These are phyloP conservation scores for Teratosphaeria pseudoeucalypti DNA, from an alignment of 2,329 filamentous ascomycete species.

Conservation along the genomic window DNA sequence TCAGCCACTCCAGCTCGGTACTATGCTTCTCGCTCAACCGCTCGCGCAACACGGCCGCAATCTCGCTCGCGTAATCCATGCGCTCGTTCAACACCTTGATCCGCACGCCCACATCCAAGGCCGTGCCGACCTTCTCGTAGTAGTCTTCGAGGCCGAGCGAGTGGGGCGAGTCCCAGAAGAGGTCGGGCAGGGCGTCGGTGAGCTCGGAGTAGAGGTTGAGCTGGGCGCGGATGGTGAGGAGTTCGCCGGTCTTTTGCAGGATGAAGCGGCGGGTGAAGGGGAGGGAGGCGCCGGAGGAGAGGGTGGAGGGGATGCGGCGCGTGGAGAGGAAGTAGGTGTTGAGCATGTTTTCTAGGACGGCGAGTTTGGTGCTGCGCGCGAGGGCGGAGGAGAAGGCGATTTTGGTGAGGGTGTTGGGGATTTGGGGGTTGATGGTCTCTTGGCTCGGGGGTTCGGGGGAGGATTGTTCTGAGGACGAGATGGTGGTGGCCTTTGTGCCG, in stretches of 20 bases:
- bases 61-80: constrained; percentile 96
- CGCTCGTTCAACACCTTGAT: constrained; percentile 92
- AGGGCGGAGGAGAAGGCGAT: constrained; percentile 94
- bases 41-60: constrained; percentile 78
- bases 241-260: constrained; percentile 83
- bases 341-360: constrained; percentile 75
- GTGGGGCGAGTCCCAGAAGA: constrained; percentile 89
- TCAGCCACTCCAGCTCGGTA: constrained; percentile 83
- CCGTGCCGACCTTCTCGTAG: constrained; percentile 85
- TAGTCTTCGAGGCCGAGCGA: constrained; percentile 87
- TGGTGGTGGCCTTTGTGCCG: constrained; percentile 52
- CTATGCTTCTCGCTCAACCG: constrained; percentile 85
- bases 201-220: constrained; percentile 95
- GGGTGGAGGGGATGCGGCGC: constrained; percentile 64
- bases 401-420: constrained; percentile 69
- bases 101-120: constrained; percentile 80
- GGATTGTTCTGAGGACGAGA: not conserved
- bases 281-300: constrained; percentile 56
- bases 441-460: not conserved
- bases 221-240: constrained; percentile 79
- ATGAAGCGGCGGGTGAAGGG: constrained; percentile 67
- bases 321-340: constrained; percentile 80
- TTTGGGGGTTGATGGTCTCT: constrained; percentile 6
- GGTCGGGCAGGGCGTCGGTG: constrained; percentile 85
- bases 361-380: constrained; percentile 84